Percentiles rank a stretch among this genome's conserved stretches.
Conservation (phyloP, 495 filamentous ascomycete species). For the Recurvomyces mirabilis region DNA sequence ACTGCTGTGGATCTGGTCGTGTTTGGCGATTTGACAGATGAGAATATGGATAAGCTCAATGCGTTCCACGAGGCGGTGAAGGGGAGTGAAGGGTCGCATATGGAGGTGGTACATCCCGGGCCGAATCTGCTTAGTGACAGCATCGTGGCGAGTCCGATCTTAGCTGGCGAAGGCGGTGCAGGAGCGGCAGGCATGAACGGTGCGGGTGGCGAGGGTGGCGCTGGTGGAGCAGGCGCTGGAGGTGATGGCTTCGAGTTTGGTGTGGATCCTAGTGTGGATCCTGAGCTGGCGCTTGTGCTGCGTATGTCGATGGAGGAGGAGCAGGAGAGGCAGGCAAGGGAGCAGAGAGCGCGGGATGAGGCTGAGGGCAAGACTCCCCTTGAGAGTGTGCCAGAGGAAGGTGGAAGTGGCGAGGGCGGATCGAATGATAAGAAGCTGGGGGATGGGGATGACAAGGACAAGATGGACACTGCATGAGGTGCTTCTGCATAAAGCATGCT, state of each 20-base stretch:
- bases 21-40: constrained; percentile 85
- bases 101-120: constrained; percentile 84
- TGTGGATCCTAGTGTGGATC: constrained; percentile 72
- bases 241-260: constrained; percentile 52
- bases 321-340: constrained; percentile 80
- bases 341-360: constrained; percentile 63
- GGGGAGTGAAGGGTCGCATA: constrained; percentile 74
- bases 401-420: too few species aligned
- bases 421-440: too few species aligned
- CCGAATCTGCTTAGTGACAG: constrained; percentile 84
- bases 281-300: constrained; percentile 87
- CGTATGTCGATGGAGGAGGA: constrained; percentile 97
- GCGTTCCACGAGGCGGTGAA: constrained; percentile 89
- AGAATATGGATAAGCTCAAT: constrained; percentile 82
- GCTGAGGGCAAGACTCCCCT: constrained; percentile 56
- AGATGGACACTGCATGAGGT: too few species aligned
- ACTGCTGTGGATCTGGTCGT: constrained; percentile 86
- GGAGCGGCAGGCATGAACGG: constrained; percentile 41
- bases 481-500: too few species aligned
- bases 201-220: constrained; percentile 38
- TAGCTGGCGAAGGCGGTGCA: constrained; percentile 59
- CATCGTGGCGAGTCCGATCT: constrained; percentile 80
- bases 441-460: too few species aligned
- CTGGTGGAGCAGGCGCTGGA: constrained; percentile 43
- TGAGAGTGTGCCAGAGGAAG: constrained; percentile 80